These are phyloP conservation scores for Curvularia hawaiiensis DNA, from an alignment of 2,329 filamentous ascomycete genomes.

Conservation along the genomic window DNA sequence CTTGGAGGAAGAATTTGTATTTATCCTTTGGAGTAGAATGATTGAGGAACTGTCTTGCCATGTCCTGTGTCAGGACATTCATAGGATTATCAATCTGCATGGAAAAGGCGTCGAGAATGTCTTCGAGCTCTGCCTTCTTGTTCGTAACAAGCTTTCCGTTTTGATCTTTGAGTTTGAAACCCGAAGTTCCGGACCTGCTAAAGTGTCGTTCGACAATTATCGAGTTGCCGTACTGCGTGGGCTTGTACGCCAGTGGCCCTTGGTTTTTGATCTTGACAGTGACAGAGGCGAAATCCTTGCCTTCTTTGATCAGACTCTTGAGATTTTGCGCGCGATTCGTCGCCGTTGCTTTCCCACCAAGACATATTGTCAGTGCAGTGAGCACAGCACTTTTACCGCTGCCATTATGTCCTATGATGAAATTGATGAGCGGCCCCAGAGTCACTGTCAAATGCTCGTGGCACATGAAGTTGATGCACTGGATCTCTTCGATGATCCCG, in stretches of 20 bases:
- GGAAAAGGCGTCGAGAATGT: conserved; percentile 91
- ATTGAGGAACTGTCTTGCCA: conserved; percentile 90
- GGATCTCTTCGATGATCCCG: conserved; percentile 86
- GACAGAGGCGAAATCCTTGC: conserved; percentile 71
- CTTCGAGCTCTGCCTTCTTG: conserved; percentile 85
- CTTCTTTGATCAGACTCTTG: conserved; percentile 90
- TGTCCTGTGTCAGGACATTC: conserved; percentile 94
- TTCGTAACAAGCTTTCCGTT: conserved; percentile 74
- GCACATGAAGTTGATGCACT: conserved; percentile 95
- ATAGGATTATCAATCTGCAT: conserved; percentile 96
- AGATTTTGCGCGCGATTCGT: conserved; percentile 92
- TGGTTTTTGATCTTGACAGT: conserved; percentile 90
- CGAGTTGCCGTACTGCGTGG: conserved; percentile 78
- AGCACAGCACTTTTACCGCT: conserved; percentile 97
- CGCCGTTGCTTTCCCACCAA: conserved; percentile 91
- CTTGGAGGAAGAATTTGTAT: conserved; percentile 95
- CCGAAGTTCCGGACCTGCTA: conserved; percentile 71
- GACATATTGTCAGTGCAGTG: conserved; percentile 88
- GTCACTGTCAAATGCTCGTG: conserved; percentile 80
- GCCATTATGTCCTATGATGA: conserved; percentile 96
- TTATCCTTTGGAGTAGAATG: conserved; percentile 81
- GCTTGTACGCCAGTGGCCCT: conserved; percentile 82
- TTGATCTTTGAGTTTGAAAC: conserved; percentile 84
- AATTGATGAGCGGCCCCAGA: conserved; percentile 95
- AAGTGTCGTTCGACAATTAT: conserved; percentile 95